A percentile compares a stretch with the other conserved stretches of the same genome.
phyloP scores from a whole-genome alignment of 331 rosid genomes.

The Quercus lobata region DNA sequence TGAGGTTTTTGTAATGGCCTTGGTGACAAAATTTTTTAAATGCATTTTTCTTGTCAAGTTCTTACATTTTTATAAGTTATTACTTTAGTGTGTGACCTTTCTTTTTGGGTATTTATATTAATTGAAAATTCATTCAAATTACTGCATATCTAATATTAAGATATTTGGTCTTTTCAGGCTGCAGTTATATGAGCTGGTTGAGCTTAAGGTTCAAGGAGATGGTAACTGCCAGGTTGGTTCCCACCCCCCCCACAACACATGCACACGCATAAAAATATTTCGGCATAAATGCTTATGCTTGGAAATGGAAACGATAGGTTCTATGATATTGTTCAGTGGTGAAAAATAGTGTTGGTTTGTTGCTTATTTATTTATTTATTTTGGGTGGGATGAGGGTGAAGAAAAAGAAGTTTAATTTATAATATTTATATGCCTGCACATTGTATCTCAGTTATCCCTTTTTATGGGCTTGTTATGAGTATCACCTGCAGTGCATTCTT shows the following conservation, averaged over 20 bases:
- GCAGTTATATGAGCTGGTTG: constrained; percentile 84
- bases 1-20: background rate
- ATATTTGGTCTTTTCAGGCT: constrained; percentile 44
- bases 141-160: constrained; percentile 11
- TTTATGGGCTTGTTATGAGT: background rate
- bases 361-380: background rate
- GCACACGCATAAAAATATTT: background rate
- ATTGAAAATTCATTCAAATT: background rate
- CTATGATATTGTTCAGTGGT: background rate
- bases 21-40: background rate
- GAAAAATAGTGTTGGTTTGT: background rate
- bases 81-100: background rate
- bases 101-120: background rate
- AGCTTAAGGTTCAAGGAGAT: constrained; percentile 82
- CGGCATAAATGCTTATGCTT: background rate
- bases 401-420: background rate
- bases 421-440: background rate
- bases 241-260: background rate
- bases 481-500: background rate
- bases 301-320: background rate
- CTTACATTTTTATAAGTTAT: background rate
- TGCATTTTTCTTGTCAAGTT: background rate
- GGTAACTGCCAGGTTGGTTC: constrained; percentile 93
- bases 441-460: background rate
- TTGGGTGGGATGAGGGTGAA: background rate